phyloP scores from a whole-genome alignment of 495 filamentous ascomycete genomes.

The Darksidea phi region DNA sequence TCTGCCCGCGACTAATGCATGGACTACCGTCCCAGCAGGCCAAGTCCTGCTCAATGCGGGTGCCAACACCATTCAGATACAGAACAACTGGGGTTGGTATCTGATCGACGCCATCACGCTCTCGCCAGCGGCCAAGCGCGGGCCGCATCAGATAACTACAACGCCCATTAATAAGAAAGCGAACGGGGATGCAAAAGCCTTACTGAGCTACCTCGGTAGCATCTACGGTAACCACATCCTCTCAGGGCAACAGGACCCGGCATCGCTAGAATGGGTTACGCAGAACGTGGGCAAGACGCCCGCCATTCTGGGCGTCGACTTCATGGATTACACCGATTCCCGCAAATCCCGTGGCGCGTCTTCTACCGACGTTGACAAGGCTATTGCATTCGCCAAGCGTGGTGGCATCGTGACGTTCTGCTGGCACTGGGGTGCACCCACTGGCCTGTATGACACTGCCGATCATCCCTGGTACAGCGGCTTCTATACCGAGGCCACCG shows the following conservation, averaged over 20 bases:
- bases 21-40: slow-evolving; percentile 41
- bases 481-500: slow-evolving; percentile 50
- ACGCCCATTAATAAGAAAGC: slow-evolving; percentile 40
- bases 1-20: slow-evolving; percentile 38
- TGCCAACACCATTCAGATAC: slow-evolving; percentile 46
- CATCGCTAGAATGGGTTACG: slow-evolving; percentile 43
- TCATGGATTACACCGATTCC: slow-evolving; percentile 52
- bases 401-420: slow-evolving; percentile 50
- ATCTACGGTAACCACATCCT: slow-evolving; percentile 51
- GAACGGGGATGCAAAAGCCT: slow-evolving; percentile 30
- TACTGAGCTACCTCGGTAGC: slow-evolving; percentile 44
- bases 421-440: slow-evolving; percentile 51
- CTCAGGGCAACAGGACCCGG: slow-evolving; percentile 51
- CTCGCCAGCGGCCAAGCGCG: slow-evolving; percentile 42
- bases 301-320: slow-evolving; percentile 46
- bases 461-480: slow-evolving; percentile 50
- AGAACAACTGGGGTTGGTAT: slow-evolving; percentile 53
- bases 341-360: slow-evolving; percentile 46
- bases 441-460: slow-evolving; percentile 43
- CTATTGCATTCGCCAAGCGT: slow-evolving; percentile 44
- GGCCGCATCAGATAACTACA: slow-evolving; percentile 43
- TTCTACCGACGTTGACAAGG: slow-evolving; percentile 48
- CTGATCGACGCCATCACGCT: slow-evolving; percentile 49
- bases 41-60: slow-evolving; percentile 48
- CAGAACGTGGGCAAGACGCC: slow-evolving; percentile 50